Percentiles rank a stretch among this genome's conserved stretches.
These are phyloP conservation scores for Metschnikowia gruessii DNA, from an alignment of 805 yeast species.

Conservation along the genomic window DNA sequence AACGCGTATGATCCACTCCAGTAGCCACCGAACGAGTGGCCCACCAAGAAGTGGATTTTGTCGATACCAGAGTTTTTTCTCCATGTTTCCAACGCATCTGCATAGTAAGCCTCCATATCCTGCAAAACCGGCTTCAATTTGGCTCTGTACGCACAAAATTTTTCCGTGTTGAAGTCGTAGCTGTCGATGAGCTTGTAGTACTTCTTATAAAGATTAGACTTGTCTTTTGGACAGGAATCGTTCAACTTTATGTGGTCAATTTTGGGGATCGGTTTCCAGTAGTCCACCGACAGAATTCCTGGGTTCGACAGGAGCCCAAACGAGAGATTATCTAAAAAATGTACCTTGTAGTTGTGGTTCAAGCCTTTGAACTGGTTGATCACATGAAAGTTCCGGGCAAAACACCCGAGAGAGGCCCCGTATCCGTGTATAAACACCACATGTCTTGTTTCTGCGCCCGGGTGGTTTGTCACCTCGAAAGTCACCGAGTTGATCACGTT, in stretches of 20 bases:
- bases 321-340: slow-evolving; percentile 47
- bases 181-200: slow-evolving; percentile 41
- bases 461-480: slow-evolving; percentile 29
- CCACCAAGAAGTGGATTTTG: slow-evolving; percentile 58
- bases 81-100: slow-evolving; percentile 65
- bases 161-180: slow-evolving; percentile 26
- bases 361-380: slow-evolving; percentile 30
- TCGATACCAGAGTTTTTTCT: slow-evolving; percentile 46
- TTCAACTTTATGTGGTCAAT: slow-evolving; percentile 25
- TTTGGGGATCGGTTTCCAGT: slow-evolving; percentile 21
- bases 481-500: slow-evolving; percentile 37
- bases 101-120: slow-evolving; percentile 54
- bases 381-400: slow-evolving; percentile 50
- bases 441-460: slow-evolving; percentile 29
- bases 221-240: slow-evolving; percentile 28
- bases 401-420: slow-evolving; percentile 56
- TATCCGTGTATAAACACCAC: slow-evolving; percentile 56
- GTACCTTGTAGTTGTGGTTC: slow-evolving; percentile 42
- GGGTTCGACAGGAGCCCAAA: slow-evolving; percentile 56
- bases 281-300: slow-evolving; percentile 12
- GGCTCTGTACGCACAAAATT: slow-evolving; percentile 30
- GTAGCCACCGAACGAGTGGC: slow-evolving; percentile 81
- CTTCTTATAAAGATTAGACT: slow-evolving; percentile 33
- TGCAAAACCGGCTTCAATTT: slow-evolving; percentile 38
- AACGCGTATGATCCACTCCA: slow-evolving; percentile 62